Evolutionary conservation across 805 yeast species (phyloP), one percentile per base, ranked within the genome.

Genomic region (Myxozyma lipomycoides): DNA sequence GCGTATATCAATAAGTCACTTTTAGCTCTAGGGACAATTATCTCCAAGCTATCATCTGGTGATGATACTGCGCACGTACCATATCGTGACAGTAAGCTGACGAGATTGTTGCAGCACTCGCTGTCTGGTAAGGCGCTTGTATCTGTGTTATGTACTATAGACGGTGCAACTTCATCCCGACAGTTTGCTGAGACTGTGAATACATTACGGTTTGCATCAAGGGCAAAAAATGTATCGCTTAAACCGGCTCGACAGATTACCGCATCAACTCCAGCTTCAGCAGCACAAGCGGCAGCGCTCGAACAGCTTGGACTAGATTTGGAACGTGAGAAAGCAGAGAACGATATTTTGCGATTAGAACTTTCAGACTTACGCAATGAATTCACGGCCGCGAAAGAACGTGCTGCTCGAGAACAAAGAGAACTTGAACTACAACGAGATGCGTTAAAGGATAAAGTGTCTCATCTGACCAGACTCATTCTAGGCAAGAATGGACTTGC

Each of bases 71-170:
- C 78, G 12, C 97, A 93, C 64, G 78, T 93, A 32, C 97, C 97
- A 0, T 91, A 87, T 69, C 74, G 98, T 65, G 98, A 91, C 66
- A 87, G 96, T 2, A 91, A 91, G 64, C 77, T 91, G 50, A 91
- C 98, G 0, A 73, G 98, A 51, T 70, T 91, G 28, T 70, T 91
- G 49, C 98, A 93, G 67, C 96, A 96, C 1, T 93, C 97, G 0
- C 73, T 91, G 34, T 83, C 93, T 26, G 98, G 98, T 0, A 78
- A 83, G 28, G 82, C 96, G 1, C 74, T 89, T 32, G 89, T 91
- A 15, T 80, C 87, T 45, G 83, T 93, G 3, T 74, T 91, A 23
- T 93, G 98, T 66, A 91, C 98, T 0, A 81, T 91, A 17, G 72
- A 71, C 40, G 19, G 57, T 19, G 39, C 40, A 32, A 90, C 86